Conservation (phyloP, 75 land plant species). For the Picea glauca region DNA sequence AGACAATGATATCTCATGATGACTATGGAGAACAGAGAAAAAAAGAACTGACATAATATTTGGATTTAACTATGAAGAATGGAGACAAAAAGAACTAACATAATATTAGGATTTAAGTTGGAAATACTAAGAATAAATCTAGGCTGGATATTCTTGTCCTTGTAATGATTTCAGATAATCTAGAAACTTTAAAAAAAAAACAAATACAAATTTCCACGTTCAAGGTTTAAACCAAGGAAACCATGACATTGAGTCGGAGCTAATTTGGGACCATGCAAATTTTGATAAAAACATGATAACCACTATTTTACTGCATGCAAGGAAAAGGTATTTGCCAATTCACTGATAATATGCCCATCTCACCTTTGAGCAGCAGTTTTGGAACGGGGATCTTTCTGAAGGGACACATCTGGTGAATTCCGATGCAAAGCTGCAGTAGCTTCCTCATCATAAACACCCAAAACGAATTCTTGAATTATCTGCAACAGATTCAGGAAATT, state of each 20-base stretch:
- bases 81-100: too few species aligned
- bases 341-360: not conserved
- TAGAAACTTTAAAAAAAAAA: not conserved
- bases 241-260: not conserved
- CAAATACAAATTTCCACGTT: too few species aligned
- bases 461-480: constrained; percentile 83
- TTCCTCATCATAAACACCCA: constrained; percentile 83
- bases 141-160: not conserved
- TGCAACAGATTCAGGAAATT: constrained; percentile 17
- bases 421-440: constrained; percentile 72
- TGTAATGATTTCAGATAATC: not conserved
- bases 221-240: not conserved
- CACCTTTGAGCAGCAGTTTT: constrained; percentile 94
- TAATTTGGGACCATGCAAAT: not conserved
- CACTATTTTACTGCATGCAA: not conserved
- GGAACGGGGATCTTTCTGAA: constrained; percentile 94
- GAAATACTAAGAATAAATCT: not conserved
- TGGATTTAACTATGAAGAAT: not conserved
- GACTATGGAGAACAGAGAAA: not conserved
- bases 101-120: too few species aligned
- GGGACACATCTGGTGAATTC: constrained; percentile 60
- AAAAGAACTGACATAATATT: not conserved
- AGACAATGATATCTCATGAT: not conserved
- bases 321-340: not conserved
- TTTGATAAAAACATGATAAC: not conserved